phyloP scores from a whole-genome alignment of 2,329 filamentous ascomycete species.

The Aspergillus neoniger region DNA sequence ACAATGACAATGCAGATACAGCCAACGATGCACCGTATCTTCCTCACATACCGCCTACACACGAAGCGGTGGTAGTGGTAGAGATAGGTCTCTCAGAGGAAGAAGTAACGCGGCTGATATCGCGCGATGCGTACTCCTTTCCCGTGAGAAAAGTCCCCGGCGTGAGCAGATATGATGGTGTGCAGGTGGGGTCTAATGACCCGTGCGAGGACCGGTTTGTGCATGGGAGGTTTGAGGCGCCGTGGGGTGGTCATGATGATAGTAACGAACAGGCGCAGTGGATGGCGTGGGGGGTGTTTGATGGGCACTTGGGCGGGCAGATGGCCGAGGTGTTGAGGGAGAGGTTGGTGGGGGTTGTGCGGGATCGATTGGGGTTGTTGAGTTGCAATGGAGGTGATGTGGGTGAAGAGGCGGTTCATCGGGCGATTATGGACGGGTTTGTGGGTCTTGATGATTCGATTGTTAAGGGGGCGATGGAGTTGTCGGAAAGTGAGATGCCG shows the following conservation, averaged over 20 bases:
- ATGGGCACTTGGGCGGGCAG: constrained; percentile 40
- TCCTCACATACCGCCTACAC: neutral
- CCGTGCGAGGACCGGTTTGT: constrained; percentile 36
- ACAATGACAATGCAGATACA: neutral
- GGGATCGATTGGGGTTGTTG: constrained; percentile 17
- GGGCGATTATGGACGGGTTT: constrained; percentile 27
- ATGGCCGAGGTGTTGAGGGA: constrained; percentile 28
- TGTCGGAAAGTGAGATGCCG: constrained; percentile 18
- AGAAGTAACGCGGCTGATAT: constrained; percentile 26
- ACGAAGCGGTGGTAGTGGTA: no score
- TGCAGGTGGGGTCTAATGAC: constrained; percentile 39
- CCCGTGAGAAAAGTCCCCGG: constrained; percentile 20
- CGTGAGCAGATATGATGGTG: constrained; percentile 29
- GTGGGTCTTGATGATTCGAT: constrained; percentile 29
- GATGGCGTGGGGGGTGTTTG: constrained; percentile 44
- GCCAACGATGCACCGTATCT: constrained; percentile 22
- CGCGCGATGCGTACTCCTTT: constrained; percentile 26
- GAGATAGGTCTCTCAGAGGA: constrained; percentile 19
- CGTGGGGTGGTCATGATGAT: constrained; percentile 12
- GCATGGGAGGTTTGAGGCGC: constrained; percentile 29
- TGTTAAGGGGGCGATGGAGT: constrained; percentile 23
- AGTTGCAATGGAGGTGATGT: neutral
- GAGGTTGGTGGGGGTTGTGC: constrained; percentile 26
- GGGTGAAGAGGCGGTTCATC: constrained; percentile 21
- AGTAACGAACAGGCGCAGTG: constrained; percentile 19